Base-by-base conservation (phyloP, 192 early-diverging fungal genomes). In the Allomyces arbusculus region DNA sequence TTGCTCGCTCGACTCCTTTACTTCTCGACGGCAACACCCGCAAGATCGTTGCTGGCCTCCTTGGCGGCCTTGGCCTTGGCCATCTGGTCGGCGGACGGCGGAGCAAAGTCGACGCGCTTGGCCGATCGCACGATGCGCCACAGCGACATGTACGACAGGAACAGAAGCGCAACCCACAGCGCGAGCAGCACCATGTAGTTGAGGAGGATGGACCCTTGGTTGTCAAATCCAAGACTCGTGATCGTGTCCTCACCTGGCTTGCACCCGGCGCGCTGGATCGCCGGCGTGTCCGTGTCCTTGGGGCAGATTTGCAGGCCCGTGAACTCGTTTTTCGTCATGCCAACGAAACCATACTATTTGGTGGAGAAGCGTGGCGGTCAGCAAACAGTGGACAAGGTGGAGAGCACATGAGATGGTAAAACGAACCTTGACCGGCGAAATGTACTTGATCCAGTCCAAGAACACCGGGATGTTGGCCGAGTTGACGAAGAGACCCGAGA, bases 401-500 rank as follows among this genome's bases (percentile, higher is more conserved):
- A 8, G 33, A 40, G 33, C 33, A 40, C 3, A 3, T 40, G 33
- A 40, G 7, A 40, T 40, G 5, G 33, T 40, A 7, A 40, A 40
- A 8, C 33, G 33, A 0, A 40, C 33, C 7, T 40, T 40, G 33
- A 74, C 66, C 20, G 69, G 61, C n/a, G 69, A 71, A 7, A 72
- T 61, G 23, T 69, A 62, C 43, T 74, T 74, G 19, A 74, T 69
- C 23, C 63, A 66, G 9, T 28, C 33, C 44, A 75, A 24, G 67
- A 68, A 75, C 43, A 64, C 10, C 1, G 71, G 71, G 19, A 75
- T 72, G 10, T 68, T 69, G 10, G 67, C 58, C 24, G 61, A 78
- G 66, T 63, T 74, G 77, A 70, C 78, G 28, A 85, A 74, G 61
- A 85, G 77, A 9, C 83, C 83, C 28, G 74, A 73, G 69, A 82